These are phyloP conservation scores for Fusarium secorum DNA, from an alignment of 2,329 filamentous ascomycete species.

Conservation along the genomic window DNA sequence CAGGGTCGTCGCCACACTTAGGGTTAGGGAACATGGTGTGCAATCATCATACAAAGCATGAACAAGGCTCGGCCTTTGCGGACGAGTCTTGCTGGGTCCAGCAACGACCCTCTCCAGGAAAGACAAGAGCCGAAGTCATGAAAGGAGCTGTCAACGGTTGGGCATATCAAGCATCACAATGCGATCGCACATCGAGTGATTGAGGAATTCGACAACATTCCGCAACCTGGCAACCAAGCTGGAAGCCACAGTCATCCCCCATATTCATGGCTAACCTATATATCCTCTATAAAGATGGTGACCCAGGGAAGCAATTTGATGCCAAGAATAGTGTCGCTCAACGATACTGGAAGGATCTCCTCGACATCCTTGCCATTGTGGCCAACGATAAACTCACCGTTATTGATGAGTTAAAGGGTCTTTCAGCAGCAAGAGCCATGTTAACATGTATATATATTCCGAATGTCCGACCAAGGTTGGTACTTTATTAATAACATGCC, in stretches of 20 bases:
- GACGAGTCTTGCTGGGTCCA: too few species aligned
- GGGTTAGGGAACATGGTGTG: too few species aligned
- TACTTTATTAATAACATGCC: too few species aligned
- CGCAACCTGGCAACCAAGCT: neutral
- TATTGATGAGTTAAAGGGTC: too few species aligned
- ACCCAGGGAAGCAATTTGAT: neutral
- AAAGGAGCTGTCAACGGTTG: neutral
- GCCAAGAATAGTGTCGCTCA: neutral
- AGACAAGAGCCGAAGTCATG: neutral
- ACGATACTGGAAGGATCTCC: neutral
- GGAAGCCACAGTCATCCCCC: neutral
- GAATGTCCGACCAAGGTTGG: too few species aligned
- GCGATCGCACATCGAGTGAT: neutral
- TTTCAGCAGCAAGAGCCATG: neutral
- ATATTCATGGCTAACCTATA: neutral
- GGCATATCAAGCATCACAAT: neutral
- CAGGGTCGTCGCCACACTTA: too few species aligned
- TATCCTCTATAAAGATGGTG: neutral
- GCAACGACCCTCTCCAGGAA: neutral
- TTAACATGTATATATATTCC: too few species aligned
- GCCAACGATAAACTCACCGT: neutral
- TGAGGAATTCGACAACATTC: neutral
- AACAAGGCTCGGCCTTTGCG: neutral
- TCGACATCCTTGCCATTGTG: neutral
- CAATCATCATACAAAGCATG: accelerated